Evolutionary conservation across 2,329 filamentous ascomycete species (phyloP).

Genomic region (Ophiocordyceps robertsii): DNA sequence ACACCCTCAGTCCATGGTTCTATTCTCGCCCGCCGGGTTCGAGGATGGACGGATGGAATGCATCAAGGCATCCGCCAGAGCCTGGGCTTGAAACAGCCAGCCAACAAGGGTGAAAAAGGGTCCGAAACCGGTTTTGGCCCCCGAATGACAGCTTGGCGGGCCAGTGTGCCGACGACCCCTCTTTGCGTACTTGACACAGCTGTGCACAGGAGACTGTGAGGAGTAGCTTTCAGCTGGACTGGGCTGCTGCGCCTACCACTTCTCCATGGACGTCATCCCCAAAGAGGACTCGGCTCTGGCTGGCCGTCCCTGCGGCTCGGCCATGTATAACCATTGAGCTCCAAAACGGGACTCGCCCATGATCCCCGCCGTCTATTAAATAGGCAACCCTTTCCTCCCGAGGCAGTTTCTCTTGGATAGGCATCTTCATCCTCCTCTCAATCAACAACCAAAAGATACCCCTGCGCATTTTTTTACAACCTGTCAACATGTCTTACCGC

Average conservation of each 20-base stretch:
- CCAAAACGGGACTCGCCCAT: background rate
- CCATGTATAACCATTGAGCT: background rate
- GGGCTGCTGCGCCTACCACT: slow-evolving; percentile 2
- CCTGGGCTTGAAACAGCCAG: background rate
- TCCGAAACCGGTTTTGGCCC: background rate
- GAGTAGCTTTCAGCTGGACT: slow-evolving; percentile 4
- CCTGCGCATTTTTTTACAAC: background rate
- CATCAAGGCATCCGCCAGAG: background rate
- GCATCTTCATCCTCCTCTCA: background rate
- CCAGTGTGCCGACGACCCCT: background rate
- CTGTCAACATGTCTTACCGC: slow-evolving; percentile 31
- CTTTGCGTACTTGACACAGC: background rate
- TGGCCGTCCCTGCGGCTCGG: too few species aligned
- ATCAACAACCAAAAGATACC: background rate
- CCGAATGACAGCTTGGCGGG: background rate
- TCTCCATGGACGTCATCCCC: slow-evolving; percentile 3
- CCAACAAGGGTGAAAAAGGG: background rate
- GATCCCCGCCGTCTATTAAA: background rate
- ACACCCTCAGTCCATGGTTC: background rate
- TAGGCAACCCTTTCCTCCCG: background rate
- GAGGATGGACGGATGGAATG: background rate
- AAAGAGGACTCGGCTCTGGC: background rate
- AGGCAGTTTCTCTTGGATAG: background rate
- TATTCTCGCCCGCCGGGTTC: background rate
- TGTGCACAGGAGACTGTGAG: background rate